Percentiles rank a stretch among this genome's conserved stretches.
Conservation (phyloP, 306 rosid species). For the Arachis stenosperma region DNA sequence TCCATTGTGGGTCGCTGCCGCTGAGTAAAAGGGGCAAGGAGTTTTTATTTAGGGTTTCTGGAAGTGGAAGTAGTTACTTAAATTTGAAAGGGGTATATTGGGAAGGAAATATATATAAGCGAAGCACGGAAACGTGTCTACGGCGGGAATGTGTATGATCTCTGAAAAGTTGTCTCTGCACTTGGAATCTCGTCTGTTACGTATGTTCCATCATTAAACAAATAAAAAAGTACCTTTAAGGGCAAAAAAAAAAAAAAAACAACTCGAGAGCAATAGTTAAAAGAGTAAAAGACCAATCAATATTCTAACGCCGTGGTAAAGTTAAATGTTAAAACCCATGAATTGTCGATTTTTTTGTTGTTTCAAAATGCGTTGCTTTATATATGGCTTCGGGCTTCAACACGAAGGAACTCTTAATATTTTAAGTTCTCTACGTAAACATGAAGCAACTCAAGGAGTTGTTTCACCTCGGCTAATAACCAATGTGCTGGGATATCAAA, state of each 20-base stretch:
- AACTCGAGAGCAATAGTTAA: neutral
- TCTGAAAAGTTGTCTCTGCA: slow-evolving; percentile 11
- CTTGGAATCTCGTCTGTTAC: slow-evolving; percentile 23
- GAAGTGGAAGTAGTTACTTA: neutral
- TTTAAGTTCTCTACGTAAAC: neutral
- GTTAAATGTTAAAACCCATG: neutral
- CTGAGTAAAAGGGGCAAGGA: neutral
- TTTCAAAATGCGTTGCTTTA: neutral
- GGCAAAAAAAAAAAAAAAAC: too few relatives aligned
- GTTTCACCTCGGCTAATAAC: too few relatives aligned
- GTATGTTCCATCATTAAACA: slow-evolving; percentile 38
- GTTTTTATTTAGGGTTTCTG: slow-evolving; percentile 11
- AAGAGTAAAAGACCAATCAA: neutral
- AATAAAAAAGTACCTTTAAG: neutral
- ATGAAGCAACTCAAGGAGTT: neutral
- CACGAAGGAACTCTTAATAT: neutral
- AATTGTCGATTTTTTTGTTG: neutral
- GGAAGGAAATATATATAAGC: slow-evolving; percentile 6
- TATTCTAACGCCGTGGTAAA: neutral
- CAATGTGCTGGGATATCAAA: too few relatives aligned
- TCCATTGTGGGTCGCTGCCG: slow-evolving; percentile 39
- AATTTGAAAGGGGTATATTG: slow-evolving; percentile 35
- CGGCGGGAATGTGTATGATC: slow-evolving; percentile 10
- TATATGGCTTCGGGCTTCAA: neutral
- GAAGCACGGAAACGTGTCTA: slow-evolving; percentile 7